These are phyloP conservation scores for Malbranchea zuffiana DNA, from an alignment of 2,329 filamentous ascomycete genomes.

Conservation along the genomic window DNA sequence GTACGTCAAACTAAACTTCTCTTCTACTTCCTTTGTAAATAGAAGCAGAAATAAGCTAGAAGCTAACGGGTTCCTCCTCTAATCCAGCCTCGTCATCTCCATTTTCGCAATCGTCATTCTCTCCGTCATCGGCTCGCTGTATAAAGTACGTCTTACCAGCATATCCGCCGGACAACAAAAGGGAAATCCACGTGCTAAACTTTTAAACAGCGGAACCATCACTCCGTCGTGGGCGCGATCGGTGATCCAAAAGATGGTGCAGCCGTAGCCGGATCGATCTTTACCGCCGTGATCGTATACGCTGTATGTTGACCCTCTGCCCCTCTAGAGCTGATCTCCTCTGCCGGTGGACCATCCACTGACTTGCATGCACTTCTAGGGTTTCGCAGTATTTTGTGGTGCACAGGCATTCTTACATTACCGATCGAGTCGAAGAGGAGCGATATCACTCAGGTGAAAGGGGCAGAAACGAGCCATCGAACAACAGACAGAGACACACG, in stretches of 20 bases:
- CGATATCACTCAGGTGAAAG: conserved; percentile 58
- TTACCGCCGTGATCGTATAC: conserved; percentile 80
- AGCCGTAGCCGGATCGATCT: conserved; percentile 74
- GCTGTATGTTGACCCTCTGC: conserved; percentile 49
- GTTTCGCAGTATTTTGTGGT: conserved; percentile 83
- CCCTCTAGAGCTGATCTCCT: conserved; percentile 1
- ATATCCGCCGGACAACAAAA: not conserved
- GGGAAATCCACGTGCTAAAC: not conserved
- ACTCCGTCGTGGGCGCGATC: conserved; percentile 67
- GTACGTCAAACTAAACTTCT: conserved; percentile 39
- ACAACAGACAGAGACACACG: not conserved
- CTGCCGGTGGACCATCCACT: not conserved
- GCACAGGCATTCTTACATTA: conserved; percentile 79
- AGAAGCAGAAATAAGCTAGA: not conserved
- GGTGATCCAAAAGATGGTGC: conserved; percentile 60
- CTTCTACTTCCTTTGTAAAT: not conserved
- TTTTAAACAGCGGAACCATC: conserved; percentile 50
- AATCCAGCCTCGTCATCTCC: conserved; percentile 56
- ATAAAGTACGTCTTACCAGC: conserved; percentile 45
- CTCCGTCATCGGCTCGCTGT: conserved; percentile 58
- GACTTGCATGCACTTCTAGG: conserved; percentile 38
- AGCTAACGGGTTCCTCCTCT: conserved; percentile 11
- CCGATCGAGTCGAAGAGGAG: conserved; percentile 69
- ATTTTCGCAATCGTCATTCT: conserved; percentile 55
- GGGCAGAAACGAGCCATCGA: not conserved